Percentiles rank a stretch among this genome's conserved stretches.
Evolutionary conservation across 805 yeast genomes (phyloP).

Genomic region (Yarrowia keelungensis): DNA sequence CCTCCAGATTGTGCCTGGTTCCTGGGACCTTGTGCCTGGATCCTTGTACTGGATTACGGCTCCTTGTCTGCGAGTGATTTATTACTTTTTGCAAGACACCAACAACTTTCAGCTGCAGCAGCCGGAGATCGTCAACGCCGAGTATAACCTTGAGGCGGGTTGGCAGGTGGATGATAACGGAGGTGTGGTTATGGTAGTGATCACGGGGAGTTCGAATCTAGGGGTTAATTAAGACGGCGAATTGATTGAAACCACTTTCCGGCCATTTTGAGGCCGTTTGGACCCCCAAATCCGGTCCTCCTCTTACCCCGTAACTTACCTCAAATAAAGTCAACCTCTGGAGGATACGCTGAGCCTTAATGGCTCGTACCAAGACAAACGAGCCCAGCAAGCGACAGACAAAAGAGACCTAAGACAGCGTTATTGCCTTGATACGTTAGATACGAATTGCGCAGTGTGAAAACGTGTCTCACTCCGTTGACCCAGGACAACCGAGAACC

Average conservation of each 20-base stretch:
- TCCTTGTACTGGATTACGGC: neutral
- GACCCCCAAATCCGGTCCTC: too few species aligned
- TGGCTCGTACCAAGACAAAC: neutral
- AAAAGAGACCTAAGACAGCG: too few species aligned
- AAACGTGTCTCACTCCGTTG: too few species aligned
- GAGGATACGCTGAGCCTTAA: slow-evolving; percentile 15
- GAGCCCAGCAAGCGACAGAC: neutral
- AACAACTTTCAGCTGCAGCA: slow-evolving; percentile 9
- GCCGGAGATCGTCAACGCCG: slow-evolving; percentile 4
- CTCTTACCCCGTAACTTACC: too few species aligned
- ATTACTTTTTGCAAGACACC: slow-evolving; percentile 23
- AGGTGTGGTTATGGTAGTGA: neutral
- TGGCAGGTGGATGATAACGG: neutral
- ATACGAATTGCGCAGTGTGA: too few species aligned
- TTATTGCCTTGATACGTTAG: too few species aligned
- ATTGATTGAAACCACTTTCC: too few species aligned
- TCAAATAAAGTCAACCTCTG: slow-evolving; percentile 12
- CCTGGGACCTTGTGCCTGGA: slow-evolving; percentile 9
- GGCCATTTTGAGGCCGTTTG: too few species aligned
- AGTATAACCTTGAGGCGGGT: neutral
- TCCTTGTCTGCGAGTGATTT: slow-evolving; percentile 13
- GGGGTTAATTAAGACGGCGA: too few species aligned
- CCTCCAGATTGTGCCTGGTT: slow-evolving; percentile 16
- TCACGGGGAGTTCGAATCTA: too few species aligned
- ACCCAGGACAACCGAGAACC: too few species aligned